A percentile compares a stretch with the other conserved stretches of the same genome.
These are phyloP conservation scores for Knufia fluminis DNA, from an alignment of 2,329 filamentous ascomycete species.

Conservation along the genomic window DNA sequence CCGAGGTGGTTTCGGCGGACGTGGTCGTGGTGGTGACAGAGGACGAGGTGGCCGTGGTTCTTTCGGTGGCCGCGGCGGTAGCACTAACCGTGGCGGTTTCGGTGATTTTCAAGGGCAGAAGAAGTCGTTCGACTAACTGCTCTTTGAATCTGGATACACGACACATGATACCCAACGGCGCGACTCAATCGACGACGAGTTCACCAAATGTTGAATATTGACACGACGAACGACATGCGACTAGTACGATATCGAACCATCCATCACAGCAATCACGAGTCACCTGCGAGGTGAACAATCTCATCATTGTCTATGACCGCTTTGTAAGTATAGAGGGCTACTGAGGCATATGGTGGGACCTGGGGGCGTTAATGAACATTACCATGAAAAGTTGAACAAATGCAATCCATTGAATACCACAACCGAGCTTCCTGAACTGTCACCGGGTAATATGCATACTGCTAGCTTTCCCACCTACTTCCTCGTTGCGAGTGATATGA, in stretches of 20 bases:
- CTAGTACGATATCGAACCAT: not conserved
- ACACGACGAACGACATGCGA: not conserved
- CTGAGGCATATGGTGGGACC: not conserved
- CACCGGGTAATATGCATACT: too few relatives aligned
- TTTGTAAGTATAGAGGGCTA: not conserved
- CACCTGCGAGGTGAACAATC: not conserved
- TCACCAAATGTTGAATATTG: not conserved
- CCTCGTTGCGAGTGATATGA: not conserved
- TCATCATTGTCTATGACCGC: not conserved
- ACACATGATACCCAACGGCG: not conserved
- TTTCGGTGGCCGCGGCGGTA: conserved; percentile 38
- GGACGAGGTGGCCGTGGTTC: conserved; percentile 41
- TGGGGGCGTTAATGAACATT: conserved; percentile 2
- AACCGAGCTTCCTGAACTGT: not conserved
- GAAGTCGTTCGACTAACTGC: conserved; percentile 51
- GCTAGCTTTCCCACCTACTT: too few relatives aligned
- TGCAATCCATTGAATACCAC: not conserved
- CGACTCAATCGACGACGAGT: not conserved
- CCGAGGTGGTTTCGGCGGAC: conserved; percentile 23
- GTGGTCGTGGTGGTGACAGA: conserved; percentile 41
- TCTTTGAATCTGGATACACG: not conserved
- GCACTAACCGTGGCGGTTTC: conserved; percentile 43
- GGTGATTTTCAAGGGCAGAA: conserved; percentile 70
- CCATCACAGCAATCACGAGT: not conserved
- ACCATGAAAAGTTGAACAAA: conserved; percentile 1